Percentiles rank a stretch among this genome's conserved stretches.
phyloP scores from a whole-genome alignment of 805 yeast species.

The Nakazawaea molendinolei region DNA sequence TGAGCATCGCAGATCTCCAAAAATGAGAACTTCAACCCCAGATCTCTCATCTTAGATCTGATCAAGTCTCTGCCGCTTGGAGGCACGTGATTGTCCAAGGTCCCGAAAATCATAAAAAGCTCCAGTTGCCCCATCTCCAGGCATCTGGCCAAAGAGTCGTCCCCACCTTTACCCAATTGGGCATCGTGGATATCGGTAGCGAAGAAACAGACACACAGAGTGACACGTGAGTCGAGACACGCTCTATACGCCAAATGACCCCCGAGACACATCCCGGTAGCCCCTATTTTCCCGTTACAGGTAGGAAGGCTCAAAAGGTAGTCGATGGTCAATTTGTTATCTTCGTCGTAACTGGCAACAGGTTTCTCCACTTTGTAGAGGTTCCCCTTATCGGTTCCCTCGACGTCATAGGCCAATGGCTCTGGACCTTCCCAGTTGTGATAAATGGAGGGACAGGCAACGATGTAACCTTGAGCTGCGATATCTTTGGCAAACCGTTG shows the following conservation, averaged over 20 bases:
- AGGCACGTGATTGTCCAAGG: conserved; percentile 75
- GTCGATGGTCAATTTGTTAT: conserved; percentile 56
- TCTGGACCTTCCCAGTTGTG: conserved; percentile 64
- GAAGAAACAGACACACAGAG: conserved; percentile 69
- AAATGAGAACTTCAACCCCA: conserved; percentile 59
- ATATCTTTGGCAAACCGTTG: conserved; percentile 69
- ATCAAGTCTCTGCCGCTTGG: conserved; percentile 71
- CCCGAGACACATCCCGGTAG: conserved; percentile 85
- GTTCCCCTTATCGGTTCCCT: conserved; percentile 75
- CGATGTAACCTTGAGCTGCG: conserved; percentile 75
- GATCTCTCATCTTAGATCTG: conserved; percentile 50
- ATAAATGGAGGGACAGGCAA: conserved; percentile 73
- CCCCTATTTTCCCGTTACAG: conserved; percentile 68
- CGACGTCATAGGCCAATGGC: conserved; percentile 60
- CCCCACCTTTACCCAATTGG: conserved; percentile 58
- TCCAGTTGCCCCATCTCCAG: conserved; percentile 52
- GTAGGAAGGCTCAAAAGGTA: conserved; percentile 50
- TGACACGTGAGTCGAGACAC: conserved; percentile 55
- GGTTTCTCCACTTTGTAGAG: conserved; percentile 59
- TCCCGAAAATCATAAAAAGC: conserved; percentile 65
- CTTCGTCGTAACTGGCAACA: conserved; percentile 70
- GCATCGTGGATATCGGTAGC: conserved; percentile 74
- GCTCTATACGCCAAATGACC: conserved; percentile 76
- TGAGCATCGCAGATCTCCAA: conserved; percentile 75
- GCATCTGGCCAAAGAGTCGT: conserved; percentile 56